Conservation (phyloP, 306 rosid species). For the Argentina anserina region DNA sequence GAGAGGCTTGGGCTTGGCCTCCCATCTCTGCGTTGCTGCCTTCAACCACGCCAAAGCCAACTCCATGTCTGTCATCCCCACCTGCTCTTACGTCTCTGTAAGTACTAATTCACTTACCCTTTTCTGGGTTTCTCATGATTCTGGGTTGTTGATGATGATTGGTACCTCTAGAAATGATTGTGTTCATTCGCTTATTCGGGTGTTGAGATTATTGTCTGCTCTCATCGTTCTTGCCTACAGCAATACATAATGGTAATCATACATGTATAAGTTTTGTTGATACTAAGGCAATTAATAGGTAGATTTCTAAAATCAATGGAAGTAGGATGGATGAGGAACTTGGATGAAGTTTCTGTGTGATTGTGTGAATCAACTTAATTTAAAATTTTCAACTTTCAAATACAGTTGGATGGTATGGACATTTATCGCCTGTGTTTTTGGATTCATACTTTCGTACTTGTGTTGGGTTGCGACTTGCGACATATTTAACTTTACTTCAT, state of each 20-base stretch:
- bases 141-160: not conserved
- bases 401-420: not conserved
- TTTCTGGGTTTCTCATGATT: not conserved
- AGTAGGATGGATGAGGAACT: not conserved
- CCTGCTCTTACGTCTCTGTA: constrained; percentile 86
- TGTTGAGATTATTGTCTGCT: not conserved
- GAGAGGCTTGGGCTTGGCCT: constrained; percentile 83
- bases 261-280: not conserved
- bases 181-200: not conserved
- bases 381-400: not conserved
- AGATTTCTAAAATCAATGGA: not conserved
- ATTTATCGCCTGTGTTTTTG: not conserved
- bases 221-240: not conserved
- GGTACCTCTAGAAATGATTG: not conserved
- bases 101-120: constrained; percentile 20
- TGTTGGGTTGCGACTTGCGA: too few species aligned
- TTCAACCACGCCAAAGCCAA: constrained; percentile 64
- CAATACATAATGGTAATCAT: not conserved
- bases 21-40: constrained; percentile 72
- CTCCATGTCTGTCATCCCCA: constrained; percentile 57
- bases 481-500: constrained; percentile 1
- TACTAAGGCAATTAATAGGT: not conserved
- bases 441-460: not conserved
- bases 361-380: too few species aligned
- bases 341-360: not conserved